A percentile compares a stretch with the other conserved stretches of the same genome.
These are phyloP conservation scores for Aureobasidium sp. DNA, from an alignment of 2,329 filamentous ascomycete species.

Conservation along the genomic window DNA sequence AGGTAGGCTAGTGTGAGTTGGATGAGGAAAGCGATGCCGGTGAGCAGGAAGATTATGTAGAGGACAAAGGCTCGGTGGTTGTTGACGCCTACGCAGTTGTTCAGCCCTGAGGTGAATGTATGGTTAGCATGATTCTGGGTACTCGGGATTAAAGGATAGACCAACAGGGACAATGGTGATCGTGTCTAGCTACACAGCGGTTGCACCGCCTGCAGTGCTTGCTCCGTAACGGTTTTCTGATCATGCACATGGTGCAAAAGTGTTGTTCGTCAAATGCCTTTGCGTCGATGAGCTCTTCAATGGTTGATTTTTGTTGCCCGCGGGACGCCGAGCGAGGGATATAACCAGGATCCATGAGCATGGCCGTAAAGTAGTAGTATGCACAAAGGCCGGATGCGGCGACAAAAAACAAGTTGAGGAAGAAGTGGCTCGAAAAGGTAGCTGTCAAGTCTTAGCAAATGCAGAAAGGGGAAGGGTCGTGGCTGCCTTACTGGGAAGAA, in stretches of 20 bases:
- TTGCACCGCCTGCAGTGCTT: constrained; percentile 92
- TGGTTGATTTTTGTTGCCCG: constrained; percentile 78
- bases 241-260: constrained; percentile 93
- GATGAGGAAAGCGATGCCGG: constrained; percentile 65
- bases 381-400: constrained; percentile 54
- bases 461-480: neutral
- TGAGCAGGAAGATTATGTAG: constrained; percentile 69
- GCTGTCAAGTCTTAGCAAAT: constrained; percentile 34
- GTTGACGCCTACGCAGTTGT: constrained; percentile 92
- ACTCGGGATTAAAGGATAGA: neutral
- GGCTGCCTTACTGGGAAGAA: constrained; percentile 54
- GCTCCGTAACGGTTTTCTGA: constrained; percentile 80
- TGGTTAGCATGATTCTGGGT: neutral
- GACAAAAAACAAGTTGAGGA: constrained; percentile 70
- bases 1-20: constrained; percentile 66
- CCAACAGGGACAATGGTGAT: constrained; percentile 81
- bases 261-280: constrained; percentile 93
- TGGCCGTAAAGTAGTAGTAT: constrained; percentile 82
- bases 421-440: constrained; percentile 56
- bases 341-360: constrained; percentile 84
- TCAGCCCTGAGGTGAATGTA: constrained; percentile 50
- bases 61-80: constrained; percentile 94
- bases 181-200: constrained; percentile 90
- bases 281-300: constrained; percentile 72
- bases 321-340: constrained; percentile 86